Base-by-base conservation (phyloP, 495 filamentous ascomycete genomes). In the Chaetomium fimeti region DNA sequence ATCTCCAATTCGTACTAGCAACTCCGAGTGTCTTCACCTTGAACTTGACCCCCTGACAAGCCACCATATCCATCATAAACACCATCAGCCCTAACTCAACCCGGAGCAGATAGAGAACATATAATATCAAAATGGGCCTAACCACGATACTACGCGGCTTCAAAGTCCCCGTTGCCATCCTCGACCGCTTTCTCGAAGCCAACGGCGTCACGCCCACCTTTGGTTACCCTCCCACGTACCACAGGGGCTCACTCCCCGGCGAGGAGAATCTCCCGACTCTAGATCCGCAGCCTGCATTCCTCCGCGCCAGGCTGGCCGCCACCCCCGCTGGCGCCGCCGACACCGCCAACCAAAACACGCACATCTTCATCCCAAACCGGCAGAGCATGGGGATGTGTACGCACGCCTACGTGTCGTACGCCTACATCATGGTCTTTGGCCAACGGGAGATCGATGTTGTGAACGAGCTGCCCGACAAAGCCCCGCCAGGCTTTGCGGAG, bases 341-440 rank as follows among this genome's bases (percentile, higher is more conserved):
- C 29, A 7, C 29, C 7, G 29, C 29, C 29, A 32, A 32, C 29
- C 29, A 32, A 32, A 47, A 58, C 24, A 58, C 38, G 20, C 55
- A 9, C 38, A 18, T 45, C 38, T 58, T 45, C 40, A 43, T 58
- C 22, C 56, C 38, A 20, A 43, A 58, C 24, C 20, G 38, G n/a
- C 4, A 58, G 38, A 13, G 56, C 15, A 47, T 9, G 12, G 38
- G 5, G 22, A 45, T 27, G 56, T 27, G 38, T 3, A n/a, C 38
- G 40, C 56, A 58, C 24, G 56, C 38, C 20, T 58, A 58, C 22
- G 40, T 58, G 20, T 27, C 56, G 12, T 58, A 45, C 40, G 56
- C 56, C 22, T 58, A 45, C 24, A 16, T 58, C 56, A 45, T 45
- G 38, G 38, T 58, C 4, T 58, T 58, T 58, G 13, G 5, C 29